Percentiles rank a stretch among this genome's conserved stretches.
These are phyloP conservation scores for Aspergillus sp. DNA, from an alignment of 2,329 filamentous ascomycete genomes.

Conservation along the genomic window DNA sequence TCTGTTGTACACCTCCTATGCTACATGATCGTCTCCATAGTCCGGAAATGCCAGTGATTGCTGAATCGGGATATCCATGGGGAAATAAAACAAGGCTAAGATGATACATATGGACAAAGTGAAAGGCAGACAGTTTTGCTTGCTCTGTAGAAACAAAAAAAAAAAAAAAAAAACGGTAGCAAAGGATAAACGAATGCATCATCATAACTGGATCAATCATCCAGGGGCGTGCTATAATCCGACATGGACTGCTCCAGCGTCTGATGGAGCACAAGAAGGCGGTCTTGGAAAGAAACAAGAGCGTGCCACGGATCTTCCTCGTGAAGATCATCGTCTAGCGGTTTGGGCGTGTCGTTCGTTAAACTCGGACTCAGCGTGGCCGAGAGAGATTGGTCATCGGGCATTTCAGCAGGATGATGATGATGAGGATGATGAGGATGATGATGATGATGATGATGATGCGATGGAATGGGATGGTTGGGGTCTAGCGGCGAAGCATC, in stretches of 20 bases:
- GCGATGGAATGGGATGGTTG: constrained; percentile 17
- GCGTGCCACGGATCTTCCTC: constrained; percentile 10
- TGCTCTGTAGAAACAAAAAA: constrained; percentile 1
- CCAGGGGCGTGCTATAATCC: constrained; percentile 8
- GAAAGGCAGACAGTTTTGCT: not conserved
- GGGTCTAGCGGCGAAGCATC: constrained; percentile 1
- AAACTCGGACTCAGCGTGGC: constrained; percentile 8
- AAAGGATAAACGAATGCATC: not conserved
- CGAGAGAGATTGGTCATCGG: constrained; percentile 18
- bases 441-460: too few relatives aligned
- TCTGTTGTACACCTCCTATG: too few relatives aligned
- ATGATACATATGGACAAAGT: constrained; percentile 2
- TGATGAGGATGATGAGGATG: too few relatives aligned
- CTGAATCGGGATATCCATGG: not conserved
- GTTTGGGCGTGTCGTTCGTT: constrained; percentile 8
- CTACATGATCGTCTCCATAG: not conserved
- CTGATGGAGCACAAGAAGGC: constrained; percentile 11
- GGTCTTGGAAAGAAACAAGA: constrained; percentile 12
- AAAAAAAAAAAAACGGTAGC: constrained; percentile 1
- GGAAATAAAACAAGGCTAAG: constrained; percentile 1
- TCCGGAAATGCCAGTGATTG: not conserved
- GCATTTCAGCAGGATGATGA: constrained; percentile 10
- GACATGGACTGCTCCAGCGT: constrained; percentile 13
- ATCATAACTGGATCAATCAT: constrained; percentile 1
- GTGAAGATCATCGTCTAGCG: constrained; percentile 1